Evolutionary conservation across 78 protist genomes (phyloP).

Genomic region (Thecamonas trahens): DNA sequence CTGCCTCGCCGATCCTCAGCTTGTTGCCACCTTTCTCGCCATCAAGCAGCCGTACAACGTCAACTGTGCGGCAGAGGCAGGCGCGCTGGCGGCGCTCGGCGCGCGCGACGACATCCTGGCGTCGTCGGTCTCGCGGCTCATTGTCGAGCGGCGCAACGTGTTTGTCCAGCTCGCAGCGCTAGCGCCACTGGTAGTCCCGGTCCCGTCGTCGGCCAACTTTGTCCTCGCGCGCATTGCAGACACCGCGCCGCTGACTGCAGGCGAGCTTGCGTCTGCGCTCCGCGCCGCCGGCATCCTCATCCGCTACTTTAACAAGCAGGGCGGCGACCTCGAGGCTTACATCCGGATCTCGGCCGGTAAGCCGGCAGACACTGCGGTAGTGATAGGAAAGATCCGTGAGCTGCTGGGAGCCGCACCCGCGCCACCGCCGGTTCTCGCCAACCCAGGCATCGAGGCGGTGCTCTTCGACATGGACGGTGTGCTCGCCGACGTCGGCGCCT

Average conservation of each 20-base stretch:
- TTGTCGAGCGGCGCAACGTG: neutral
- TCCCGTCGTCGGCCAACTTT: neutral
- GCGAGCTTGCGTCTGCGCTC: neutral
- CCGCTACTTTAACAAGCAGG: constrained; percentile 12
- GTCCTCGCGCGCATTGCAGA: no score
- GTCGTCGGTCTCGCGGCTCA: neutral
- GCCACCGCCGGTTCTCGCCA: neutral
- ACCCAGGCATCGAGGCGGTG: neutral
- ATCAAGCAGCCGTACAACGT: constrained; percentile 32
- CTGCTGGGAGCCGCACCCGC: neutral
- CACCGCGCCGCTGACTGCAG: no score
- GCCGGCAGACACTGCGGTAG: constrained; percentile 1
- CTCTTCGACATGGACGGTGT: constrained; percentile 20
- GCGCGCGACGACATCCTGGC: constrained; percentile 7
- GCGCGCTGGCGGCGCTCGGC: constrained; percentile 17
- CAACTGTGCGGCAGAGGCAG: constrained; percentile 16
- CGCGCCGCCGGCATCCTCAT: constrained; percentile 5
- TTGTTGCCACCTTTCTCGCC: constrained; percentile 7
- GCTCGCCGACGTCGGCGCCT: constrained; percentile 6
- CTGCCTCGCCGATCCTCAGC: constrained; percentile 1
- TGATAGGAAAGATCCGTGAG: neutral
- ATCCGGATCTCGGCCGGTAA: constrained; percentile 19
- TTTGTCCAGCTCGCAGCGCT: no score
- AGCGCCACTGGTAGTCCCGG: no score
- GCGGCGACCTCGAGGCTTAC: constrained; percentile 1